Conservation (phyloP, 768 basidiomycete genomes). For the Tylopilus cervinicoccineus region DNA sequence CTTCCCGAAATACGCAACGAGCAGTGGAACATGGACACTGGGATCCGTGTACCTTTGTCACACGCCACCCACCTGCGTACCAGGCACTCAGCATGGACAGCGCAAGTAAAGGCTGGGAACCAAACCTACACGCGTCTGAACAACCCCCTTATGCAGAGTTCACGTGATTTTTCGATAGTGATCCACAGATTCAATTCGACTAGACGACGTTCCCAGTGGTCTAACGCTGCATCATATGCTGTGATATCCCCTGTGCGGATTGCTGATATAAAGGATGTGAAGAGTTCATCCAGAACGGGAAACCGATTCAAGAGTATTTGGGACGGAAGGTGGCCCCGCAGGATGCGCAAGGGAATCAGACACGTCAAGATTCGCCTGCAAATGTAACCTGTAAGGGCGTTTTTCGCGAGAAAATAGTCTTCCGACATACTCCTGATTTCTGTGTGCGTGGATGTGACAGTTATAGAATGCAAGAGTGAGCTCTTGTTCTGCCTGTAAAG, state of each 20-base stretch:
- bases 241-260: constrained; percentile 74
- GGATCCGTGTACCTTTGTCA: constrained; percentile 72
- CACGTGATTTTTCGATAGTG: constrained; percentile 82
- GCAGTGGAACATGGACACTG: constrained; percentile 76
- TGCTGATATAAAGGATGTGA: constrained; percentile 75
- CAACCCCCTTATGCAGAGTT: constrained; percentile 78
- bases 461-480: constrained; percentile 83
- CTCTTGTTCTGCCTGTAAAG: constrained; percentile 74
- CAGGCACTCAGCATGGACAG: not conserved
- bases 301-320: constrained; percentile 64
- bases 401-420: not conserved
- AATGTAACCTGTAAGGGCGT: not conserved
- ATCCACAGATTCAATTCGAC: constrained; percentile 87
- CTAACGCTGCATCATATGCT: constrained; percentile 77
- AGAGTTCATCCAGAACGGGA: constrained; percentile 68
- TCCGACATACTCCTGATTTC: constrained; percentile 77
- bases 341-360: constrained; percentile 83
- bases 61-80: constrained; percentile 70
- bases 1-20: constrained; percentile 69
- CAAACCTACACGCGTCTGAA: constrained; percentile 77
- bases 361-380: constrained; percentile 85
- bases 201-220: constrained; percentile 63
- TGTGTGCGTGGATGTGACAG: constrained; percentile 64
- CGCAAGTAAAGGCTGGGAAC: not conserved
- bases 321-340: constrained; percentile 85